Percentiles rank a stretch among this genome's conserved stretches.
Conservation (phyloP, 805 yeast species). For the Hemisphaericaspora nanyangensis region DNA sequence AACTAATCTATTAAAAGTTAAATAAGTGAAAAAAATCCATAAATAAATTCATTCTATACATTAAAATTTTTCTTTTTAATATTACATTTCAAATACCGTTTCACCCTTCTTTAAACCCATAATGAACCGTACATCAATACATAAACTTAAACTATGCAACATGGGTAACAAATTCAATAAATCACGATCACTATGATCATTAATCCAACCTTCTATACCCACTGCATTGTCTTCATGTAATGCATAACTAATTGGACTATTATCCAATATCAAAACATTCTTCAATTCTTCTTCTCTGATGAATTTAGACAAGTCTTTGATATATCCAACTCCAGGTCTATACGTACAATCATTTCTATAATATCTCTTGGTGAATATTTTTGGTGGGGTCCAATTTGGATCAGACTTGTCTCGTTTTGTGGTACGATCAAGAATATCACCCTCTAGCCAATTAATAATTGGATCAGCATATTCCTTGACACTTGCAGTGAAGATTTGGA, state of each 20-base stretch:
- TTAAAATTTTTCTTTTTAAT: not conserved
- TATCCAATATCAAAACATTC: constrained; percentile 77
- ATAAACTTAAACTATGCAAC: constrained; percentile 66
- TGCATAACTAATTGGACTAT: constrained; percentile 87
- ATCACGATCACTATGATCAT: constrained; percentile 89
- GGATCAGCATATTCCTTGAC: constrained; percentile 97
- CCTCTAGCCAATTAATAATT: constrained; percentile 86
- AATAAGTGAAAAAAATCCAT: no score
- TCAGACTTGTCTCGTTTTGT: constrained; percentile 4
- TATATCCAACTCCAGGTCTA: constrained; percentile 78
- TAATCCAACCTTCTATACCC: constrained; percentile 95
- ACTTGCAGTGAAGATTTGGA: constrained; percentile 92
- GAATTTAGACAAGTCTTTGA: constrained; percentile 44
- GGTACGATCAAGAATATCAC: constrained; percentile 35
- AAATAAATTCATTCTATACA: no score
- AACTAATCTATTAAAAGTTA: no score
- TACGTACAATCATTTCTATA: constrained; percentile 80
- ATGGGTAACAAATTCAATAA: constrained; percentile 78
- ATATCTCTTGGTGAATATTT: constrained; percentile 50
- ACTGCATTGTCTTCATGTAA: constrained; percentile 85
- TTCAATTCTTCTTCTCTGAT: constrained; percentile 68
- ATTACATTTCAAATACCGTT: constrained; percentile 44
- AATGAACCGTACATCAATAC: constrained; percentile 80
- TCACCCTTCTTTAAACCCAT: constrained; percentile 76
- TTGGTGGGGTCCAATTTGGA: constrained; percentile 1